Evolutionary conservation across 1,284 basidiomycete species (phyloP).

Genomic region (Stereum hirsutum): DNA sequence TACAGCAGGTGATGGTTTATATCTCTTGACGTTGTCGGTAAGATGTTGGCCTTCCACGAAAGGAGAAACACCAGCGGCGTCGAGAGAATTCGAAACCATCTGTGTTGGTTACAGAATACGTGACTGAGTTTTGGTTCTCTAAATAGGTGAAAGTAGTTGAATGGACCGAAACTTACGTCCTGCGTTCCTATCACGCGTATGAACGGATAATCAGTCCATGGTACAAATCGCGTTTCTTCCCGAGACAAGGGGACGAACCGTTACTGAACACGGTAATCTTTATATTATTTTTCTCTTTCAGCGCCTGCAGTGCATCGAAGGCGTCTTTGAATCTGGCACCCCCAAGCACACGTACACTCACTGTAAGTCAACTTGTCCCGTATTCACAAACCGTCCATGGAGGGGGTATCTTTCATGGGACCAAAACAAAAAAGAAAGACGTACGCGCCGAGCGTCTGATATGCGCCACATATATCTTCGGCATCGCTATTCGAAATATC

Average conservation of each 20-base stretch:
- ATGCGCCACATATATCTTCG: constrained; percentile 16
- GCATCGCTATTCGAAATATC: constrained; percentile 9
- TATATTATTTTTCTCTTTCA: constrained; percentile 11
- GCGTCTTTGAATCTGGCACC: constrained; percentile 21
- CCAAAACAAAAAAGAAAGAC: constrained; percentile 4
- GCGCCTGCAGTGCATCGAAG: constrained; percentile 11
- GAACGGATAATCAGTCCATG: too few species aligned
- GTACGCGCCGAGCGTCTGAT: constrained; percentile 17
- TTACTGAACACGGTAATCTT: constrained; percentile 21
- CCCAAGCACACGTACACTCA: too few species aligned
- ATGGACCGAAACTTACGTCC: constrained; percentile 6
- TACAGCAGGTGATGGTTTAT: constrained; percentile 20
- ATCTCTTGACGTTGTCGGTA: constrained; percentile 15
- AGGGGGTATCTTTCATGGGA: not conserved
- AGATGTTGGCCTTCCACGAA: constrained; percentile 11
- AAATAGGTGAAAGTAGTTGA: not conserved
- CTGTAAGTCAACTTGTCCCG: too few species aligned
- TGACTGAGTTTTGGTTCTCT: not conserved
- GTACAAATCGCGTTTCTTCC: not conserved
- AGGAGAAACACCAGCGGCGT: constrained; percentile 9
- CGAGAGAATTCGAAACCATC: constrained; percentile 20
- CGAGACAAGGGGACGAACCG: constrained; percentile 12
- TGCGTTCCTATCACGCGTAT: constrained; percentile 11
- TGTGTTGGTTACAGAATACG: constrained; percentile 4
- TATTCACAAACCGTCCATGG: too few species aligned